Evolutionary conservation across 2,329 filamentous ascomycete genomes (phyloP).

Genomic region (Cladosporium velox): DNA sequence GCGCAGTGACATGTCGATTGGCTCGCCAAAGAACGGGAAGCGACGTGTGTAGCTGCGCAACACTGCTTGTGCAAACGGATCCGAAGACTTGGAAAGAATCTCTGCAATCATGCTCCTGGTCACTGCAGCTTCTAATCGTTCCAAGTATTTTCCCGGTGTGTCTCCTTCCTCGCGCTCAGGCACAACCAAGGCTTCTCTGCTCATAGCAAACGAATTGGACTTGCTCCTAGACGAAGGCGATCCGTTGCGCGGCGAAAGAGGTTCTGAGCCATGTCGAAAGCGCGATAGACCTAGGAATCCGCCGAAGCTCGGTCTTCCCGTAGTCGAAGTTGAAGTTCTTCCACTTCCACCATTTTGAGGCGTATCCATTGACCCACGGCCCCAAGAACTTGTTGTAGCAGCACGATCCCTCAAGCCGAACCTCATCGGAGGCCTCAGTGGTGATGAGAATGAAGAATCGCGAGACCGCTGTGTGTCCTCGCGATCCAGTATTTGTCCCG

Average conservation of each 20-base stretch:
- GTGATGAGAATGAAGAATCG: constrained; percentile 63
- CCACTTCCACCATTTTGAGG: constrained; percentile 59
- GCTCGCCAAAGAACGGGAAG: constrained; percentile 93
- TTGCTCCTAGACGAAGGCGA: constrained; percentile 77
- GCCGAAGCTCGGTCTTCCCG: constrained; percentile 88
- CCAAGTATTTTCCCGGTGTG: constrained; percentile 84
- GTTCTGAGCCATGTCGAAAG: constrained; percentile 79
- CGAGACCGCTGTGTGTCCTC: constrained; percentile 65
- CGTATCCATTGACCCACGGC: constrained; percentile 69
- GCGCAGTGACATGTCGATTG: constrained; percentile 95
- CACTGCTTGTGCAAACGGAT: constrained; percentile 79
- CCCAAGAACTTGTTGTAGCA: constrained; percentile 84
- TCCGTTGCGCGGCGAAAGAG: constrained; percentile 64
- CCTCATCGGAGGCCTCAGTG: constrained; percentile 59
- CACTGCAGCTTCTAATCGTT: constrained; percentile 76
- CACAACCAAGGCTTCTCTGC: constrained; percentile 67
- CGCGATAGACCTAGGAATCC: constrained; percentile 77
- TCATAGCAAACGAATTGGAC: constrained; percentile 77
- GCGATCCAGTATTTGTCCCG: constrained; percentile 54
- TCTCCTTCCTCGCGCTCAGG: constrained; percentile 85
- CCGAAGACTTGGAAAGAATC: constrained; percentile 80
- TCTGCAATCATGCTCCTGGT: constrained; percentile 82
- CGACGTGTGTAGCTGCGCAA: constrained; percentile 92
- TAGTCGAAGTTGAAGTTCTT: constrained; percentile 78
- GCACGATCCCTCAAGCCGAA: constrained; percentile 72